Evolutionary conservation across 768 basidiomycete species (phyloP).

Genomic region (Pulveroboletus sp.): DNA sequence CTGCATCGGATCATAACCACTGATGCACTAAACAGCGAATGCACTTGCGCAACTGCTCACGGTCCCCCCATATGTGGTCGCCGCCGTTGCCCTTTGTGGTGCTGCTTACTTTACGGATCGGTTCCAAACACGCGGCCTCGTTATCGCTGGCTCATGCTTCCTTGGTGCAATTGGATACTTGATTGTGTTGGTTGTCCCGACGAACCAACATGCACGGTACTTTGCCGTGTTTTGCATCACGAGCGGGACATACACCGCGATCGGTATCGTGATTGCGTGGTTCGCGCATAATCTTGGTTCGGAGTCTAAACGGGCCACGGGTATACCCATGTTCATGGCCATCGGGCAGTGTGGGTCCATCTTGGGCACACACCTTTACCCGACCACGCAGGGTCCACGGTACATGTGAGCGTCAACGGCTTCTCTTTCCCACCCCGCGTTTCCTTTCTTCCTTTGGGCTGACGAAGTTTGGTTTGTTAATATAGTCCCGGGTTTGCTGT

Average conservation of each 20-base stretch:
- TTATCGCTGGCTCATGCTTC: constrained; percentile 29
- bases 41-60: constrained; percentile 71
- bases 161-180: constrained; percentile 50
- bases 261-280: constrained; percentile 76
- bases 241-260: constrained; percentile 72
- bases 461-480: not conserved
- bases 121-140: constrained; percentile 55
- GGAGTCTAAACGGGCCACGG: constrained; percentile 73
- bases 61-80: constrained; percentile 78
- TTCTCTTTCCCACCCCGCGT: not conserved
- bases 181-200: constrained; percentile 51
- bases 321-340: constrained; percentile 76
- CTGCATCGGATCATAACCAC: not conserved
- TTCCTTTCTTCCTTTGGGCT: not conserved
- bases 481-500: constrained; percentile 56
- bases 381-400: constrained; percentile 56
- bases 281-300: constrained; percentile 78
- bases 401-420: constrained; percentile 50
- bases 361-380: constrained; percentile 74
- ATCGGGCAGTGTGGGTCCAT: constrained; percentile 78
- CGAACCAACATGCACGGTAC: constrained; percentile 63
- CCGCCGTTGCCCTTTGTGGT: constrained; percentile 57
- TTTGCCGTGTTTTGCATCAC: constrained; percentile 79
- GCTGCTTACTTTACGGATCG: constrained; percentile 66
- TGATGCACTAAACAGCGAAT: constrained; percentile 39